Evolutionary conservation across 2,329 filamentous ascomycete species (phyloP).

Genomic region (Thielaviopsis musarum): DNA sequence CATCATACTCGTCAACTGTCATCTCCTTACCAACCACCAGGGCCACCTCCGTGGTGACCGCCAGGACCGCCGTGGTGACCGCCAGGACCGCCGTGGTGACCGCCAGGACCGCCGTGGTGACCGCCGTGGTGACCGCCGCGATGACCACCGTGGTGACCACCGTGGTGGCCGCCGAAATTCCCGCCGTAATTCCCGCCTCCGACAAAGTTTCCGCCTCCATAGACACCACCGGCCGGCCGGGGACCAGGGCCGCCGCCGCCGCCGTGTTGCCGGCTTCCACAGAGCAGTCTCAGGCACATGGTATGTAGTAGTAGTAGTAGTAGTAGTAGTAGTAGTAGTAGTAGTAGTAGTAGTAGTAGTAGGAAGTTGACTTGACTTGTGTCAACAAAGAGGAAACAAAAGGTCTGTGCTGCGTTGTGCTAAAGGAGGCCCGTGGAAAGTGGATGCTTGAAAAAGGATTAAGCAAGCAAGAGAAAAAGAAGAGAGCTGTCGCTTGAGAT

Average conservation of each 20-base stretch:
- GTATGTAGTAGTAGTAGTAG: too few species aligned
- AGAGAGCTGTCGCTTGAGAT: too few species aligned
- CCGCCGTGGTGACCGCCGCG: neutral
- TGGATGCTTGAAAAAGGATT: too few species aligned
- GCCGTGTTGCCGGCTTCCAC: neutral
- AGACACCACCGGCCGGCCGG: slow-evolving; percentile 20
- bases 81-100: too few species aligned
- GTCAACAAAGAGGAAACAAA: neutral
- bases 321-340: too few species aligned
- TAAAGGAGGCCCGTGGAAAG: too few species aligned
- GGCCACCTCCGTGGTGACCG: neutral
- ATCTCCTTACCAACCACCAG: neutral
- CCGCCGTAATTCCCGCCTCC: slow-evolving; percentile 14
- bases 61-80: neutral
- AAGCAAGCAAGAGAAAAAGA: too few species aligned
- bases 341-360: neutral
- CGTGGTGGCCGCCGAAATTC: neutral
- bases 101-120: neutral
- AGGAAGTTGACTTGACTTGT: neutral
- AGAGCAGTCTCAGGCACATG: neutral
- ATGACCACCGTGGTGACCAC: neutral
- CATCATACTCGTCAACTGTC: neutral
- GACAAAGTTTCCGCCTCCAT: slow-evolving; percentile 12
- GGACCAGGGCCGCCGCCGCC: neutral
- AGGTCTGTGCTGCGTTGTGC: too few species aligned